phyloP scores from a whole-genome alignment of 169 alveolate species.

The Eimeria zaria region DNA sequence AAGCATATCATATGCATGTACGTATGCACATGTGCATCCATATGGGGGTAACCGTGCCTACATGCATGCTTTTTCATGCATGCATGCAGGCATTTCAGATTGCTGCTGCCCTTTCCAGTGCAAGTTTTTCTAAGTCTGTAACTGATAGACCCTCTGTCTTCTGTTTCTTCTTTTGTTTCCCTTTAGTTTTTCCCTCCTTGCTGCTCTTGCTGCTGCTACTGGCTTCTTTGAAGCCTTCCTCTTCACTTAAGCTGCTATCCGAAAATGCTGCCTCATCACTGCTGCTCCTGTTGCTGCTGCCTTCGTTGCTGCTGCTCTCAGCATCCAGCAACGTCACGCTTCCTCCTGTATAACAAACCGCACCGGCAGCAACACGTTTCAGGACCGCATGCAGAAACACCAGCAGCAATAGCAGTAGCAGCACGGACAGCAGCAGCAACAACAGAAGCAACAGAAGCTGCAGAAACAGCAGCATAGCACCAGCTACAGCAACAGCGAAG shows the following conservation, averaged over 20 bases:
- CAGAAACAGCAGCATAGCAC: background rate
- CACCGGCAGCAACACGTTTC: background rate
- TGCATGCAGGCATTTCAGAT: background rate
- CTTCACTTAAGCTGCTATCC: background rate
- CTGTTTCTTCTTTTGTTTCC: background rate
- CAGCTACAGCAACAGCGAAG: too few relatives aligned
- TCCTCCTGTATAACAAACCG: background rate
- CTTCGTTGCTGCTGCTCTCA: background rate
- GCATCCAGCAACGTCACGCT: background rate
- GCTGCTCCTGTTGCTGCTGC: too few relatives aligned
- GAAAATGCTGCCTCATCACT: background rate
- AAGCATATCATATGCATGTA: background rate
- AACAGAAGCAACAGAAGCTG: background rate
- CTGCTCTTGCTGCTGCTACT: background rate
- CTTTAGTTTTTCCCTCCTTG: background rate
- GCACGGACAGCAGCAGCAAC: background rate
- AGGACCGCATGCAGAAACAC: background rate
- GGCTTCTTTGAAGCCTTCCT: background rate
- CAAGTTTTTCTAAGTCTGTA: conserved; percentile 19
- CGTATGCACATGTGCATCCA: background rate
- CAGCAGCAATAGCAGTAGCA: background rate
- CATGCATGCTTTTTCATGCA: background rate
- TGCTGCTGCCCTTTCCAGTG: background rate
- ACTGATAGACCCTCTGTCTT: background rate
- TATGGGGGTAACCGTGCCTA: too few relatives aligned